Conservation (phyloP, 192 early-diverging fungal genomes). For the Linnemannia schmuckeri region DNA sequence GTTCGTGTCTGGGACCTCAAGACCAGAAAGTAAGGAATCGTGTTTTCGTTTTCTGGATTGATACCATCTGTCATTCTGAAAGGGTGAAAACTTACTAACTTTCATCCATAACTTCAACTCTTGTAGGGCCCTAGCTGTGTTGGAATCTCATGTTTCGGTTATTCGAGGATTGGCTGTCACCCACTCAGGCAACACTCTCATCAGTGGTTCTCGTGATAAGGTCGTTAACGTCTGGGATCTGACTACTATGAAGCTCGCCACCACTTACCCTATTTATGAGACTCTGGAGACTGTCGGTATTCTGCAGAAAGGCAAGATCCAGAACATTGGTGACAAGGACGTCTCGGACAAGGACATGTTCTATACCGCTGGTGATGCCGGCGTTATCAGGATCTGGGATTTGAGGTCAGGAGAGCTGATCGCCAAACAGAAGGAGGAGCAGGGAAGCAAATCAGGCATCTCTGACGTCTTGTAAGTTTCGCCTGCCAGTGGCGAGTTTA, state of each 20-base stretch:
- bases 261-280: conserved; percentile 92
- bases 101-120: not conserved
- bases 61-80: not conserved
- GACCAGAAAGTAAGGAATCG: conserved; percentile 66
- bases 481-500: not conserved
- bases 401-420: conserved; percentile 78
- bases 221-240: conserved; percentile 94
- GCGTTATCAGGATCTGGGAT: conserved; percentile 90
- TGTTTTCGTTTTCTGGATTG: no score
- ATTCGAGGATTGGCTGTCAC: conserved; percentile 92
- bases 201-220: conserved; percentile 91
- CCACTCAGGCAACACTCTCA: conserved; percentile 73
- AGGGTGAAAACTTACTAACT: not conserved
- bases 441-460: conserved; percentile 84
- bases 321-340: conserved; percentile 57
- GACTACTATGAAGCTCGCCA: conserved; percentile 68
- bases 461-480: conserved; percentile 74
- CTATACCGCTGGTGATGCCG: conserved; percentile 90
- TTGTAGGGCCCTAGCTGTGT: conserved; percentile 73
- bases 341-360: conserved; percentile 67
- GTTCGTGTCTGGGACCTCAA: conserved; percentile 93
- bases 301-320: conserved; percentile 58
- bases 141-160: conserved; percentile 90
- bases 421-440: conserved; percentile 74
- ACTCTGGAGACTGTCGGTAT: conserved; percentile 89